phyloP scores from a whole-genome alignment of 1,139 yeast species.

The Wickerhamomyces sp. region DNA sequence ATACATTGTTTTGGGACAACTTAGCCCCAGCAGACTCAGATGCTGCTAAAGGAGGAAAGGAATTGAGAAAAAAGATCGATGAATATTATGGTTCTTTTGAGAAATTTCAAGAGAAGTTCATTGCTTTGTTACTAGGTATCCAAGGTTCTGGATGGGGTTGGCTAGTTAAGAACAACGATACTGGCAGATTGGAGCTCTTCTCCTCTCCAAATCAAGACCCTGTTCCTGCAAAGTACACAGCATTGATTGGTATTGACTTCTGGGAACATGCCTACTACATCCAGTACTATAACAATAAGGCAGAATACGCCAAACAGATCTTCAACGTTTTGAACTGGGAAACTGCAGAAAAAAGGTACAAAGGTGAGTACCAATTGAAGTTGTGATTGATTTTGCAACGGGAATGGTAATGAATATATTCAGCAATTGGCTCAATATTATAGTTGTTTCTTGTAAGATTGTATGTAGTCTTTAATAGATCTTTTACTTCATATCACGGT shows the following conservation, averaged over 20 bases:
- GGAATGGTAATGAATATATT: neutral
- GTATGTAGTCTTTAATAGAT: no score
- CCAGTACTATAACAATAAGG: constrained; percentile 91
- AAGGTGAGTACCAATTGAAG: constrained; percentile 18
- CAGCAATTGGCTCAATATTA: no score
- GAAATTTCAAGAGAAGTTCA: constrained; percentile 58
- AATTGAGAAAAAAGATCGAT: constrained; percentile 58
- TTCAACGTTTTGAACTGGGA: constrained; percentile 96
- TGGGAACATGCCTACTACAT: constrained; percentile 98
- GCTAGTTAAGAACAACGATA: constrained; percentile 76
- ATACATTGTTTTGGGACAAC: constrained; percentile 83
- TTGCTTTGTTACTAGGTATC: constrained; percentile 76
- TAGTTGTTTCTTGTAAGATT: no score
- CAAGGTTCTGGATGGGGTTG: constrained; percentile 99
- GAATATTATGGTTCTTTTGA: constrained; percentile 75
- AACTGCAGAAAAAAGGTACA: constrained; percentile 64
- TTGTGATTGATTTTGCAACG: constrained; percentile 1
- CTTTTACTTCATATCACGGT: no score
- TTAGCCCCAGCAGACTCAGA: constrained; percentile 64
- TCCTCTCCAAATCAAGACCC: constrained; percentile 89
- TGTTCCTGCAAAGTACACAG: constrained; percentile 55
- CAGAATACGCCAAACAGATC: constrained; percentile 87
- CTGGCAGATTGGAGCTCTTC: constrained; percentile 70
- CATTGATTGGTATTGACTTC: constrained; percentile 89
- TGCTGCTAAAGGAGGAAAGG: constrained; percentile 60